Evolutionary conservation across 1,284 basidiomycete genomes (phyloP).

Genomic region (Coniophora puteana): DNA sequence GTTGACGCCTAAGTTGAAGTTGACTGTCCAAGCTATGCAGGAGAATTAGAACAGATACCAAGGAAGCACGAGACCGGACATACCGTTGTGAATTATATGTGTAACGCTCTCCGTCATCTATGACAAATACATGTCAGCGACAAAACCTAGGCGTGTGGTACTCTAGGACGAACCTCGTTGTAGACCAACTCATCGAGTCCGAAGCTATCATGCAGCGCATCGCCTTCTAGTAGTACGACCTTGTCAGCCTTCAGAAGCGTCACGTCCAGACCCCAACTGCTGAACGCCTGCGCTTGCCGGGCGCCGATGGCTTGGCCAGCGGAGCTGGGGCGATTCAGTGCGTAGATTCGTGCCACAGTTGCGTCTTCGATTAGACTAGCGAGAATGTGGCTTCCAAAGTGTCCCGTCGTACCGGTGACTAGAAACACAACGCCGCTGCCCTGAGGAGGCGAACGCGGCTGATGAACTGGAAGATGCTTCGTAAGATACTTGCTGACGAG

Average conservation of each 20-base stretch:
- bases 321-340: conserved; percentile 7
- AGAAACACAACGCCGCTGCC: conserved; percentile 8
- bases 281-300: no score
- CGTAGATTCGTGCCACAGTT: conserved; percentile 10
- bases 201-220: conserved; percentile 12
- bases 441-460: no score
- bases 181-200: conserved; percentile 17
- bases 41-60: no score
- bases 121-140: neutral
- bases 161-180: conserved; percentile 13
- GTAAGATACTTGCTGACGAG: no score
- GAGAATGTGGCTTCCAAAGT: conserved; percentile 9
- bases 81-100: conserved; percentile 33
- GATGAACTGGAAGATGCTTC: no score
- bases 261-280: conserved; percentile 11
- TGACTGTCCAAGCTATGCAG: conserved; percentile 36
- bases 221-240: conserved; percentile 6
- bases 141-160: neutral
- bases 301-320: no score
- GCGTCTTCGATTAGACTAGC: neutral
- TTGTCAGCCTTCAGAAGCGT: conserved; percentile 2
- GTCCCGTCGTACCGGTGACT: conserved; percentile 16
- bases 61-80: no score
- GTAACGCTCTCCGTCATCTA: conserved; percentile 17
- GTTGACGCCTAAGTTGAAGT: conserved; percentile 36